Conservation (phyloP, 164 flowering plant species). For the Aristolochia contorta region DNA sequence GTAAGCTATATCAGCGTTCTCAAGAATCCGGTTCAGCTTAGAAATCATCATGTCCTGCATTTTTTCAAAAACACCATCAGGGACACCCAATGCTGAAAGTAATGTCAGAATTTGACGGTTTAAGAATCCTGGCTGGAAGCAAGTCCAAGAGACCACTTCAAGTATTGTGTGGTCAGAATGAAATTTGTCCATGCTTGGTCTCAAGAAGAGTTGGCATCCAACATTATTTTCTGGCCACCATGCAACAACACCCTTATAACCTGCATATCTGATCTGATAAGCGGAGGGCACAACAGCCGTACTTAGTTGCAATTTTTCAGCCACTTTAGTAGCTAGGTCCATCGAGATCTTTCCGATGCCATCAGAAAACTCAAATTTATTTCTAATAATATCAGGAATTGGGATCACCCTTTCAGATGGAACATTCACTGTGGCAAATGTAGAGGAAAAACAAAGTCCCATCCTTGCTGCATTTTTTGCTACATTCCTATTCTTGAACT, state of each 20-base stretch:
- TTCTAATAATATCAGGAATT: conserved; percentile 63
- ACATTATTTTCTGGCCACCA: conserved; percentile 65
- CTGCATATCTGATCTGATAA: conserved; percentile 87
- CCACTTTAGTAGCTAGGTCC: conserved; percentile 75
- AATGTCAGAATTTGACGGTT: conserved; percentile 80
- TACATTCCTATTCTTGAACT: conserved; percentile 42
- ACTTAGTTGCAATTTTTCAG: conserved; percentile 53
- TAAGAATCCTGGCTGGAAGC: conserved; percentile 90
- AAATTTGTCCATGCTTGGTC: conserved; percentile 89
- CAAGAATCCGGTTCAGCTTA: conserved; percentile 50
- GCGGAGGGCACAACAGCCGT: conserved; percentile 59
- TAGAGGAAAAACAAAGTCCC: conserved; percentile 96
- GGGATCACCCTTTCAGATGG: conserved; percentile 37
- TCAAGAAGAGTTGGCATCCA: conserved; percentile 42
- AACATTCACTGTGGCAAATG: conserved; percentile 85
- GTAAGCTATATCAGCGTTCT: conserved; percentile 62
- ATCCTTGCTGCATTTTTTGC: conserved; percentile 96
- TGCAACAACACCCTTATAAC: conserved; percentile 90
- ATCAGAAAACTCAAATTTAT: conserved; percentile 73
- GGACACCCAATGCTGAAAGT: conserved; percentile 63
- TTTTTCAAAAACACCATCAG: conserved; percentile 53
- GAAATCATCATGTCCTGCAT: conserved; percentile 76
- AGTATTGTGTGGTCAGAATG: conserved; percentile 49
- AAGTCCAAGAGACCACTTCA: conserved; percentile 86
- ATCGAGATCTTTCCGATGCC: conserved; percentile 82